These are phyloP conservation scores for Pleomassaria siparia DNA, from an alignment of 2,329 filamentous ascomycete genomes.

Conservation along the genomic window DNA sequence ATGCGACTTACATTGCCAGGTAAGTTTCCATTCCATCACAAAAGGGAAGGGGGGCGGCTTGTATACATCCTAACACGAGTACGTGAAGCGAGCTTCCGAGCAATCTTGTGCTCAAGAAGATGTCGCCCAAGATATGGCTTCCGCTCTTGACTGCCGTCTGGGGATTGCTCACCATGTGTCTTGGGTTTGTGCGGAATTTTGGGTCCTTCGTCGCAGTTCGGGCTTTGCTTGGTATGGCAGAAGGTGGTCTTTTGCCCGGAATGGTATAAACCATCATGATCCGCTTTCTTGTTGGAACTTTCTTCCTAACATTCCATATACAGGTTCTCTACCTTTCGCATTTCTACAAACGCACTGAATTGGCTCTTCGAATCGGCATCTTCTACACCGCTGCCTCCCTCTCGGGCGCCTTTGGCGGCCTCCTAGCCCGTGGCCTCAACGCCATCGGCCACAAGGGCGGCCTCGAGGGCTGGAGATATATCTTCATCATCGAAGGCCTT, in stretches of 20 bases:
- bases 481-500: constrained; percentile 63
- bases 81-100: constrained; percentile 60
- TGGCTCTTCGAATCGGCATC: constrained; percentile 65
- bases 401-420: constrained; percentile 64
- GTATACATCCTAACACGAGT: neutral
- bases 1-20: constrained; percentile 65
- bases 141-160: constrained; percentile 59
- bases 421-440: constrained; percentile 62
- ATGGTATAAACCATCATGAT: constrained; percentile 50
- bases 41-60: neutral
- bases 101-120: constrained; percentile 64
- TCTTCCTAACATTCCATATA: neutral
- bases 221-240: constrained; percentile 62
- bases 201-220: constrained; percentile 63
- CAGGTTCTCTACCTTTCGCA: constrained; percentile 65
- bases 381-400: constrained; percentile 69
- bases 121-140: constrained; percentile 63
- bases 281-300: neutral
- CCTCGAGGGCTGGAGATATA: constrained; percentile 62
- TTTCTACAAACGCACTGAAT: constrained; percentile 61
- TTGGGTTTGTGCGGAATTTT: constrained; percentile 57
- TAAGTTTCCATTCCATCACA: constrained; percentile 16
- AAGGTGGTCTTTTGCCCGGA: constrained; percentile 67
- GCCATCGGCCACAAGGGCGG: constrained; percentile 59
- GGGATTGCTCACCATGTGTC: constrained; percentile 61